A percentile compares a stretch with the other conserved stretches of the same genome.
phyloP scores from a whole-genome alignment of 176 grass and related monocot species.

The Carex parvula region DNA sequence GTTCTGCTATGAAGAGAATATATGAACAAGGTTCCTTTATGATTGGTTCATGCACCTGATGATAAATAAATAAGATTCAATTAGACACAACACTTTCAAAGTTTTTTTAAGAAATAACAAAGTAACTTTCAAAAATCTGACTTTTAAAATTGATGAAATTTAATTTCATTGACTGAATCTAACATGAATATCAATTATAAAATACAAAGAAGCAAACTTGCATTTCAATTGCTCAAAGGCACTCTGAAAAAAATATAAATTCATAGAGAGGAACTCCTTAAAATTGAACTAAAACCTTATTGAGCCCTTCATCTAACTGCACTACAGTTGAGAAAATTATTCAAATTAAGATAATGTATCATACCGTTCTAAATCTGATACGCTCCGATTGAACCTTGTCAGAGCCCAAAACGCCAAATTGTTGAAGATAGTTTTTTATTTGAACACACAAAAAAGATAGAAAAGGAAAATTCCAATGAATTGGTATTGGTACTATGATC shows the following conservation, averaged over 20 bases:
- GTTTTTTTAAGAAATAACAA: not conserved
- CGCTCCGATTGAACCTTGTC: not conserved
- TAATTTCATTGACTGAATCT: not conserved
- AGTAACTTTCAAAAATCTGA: not conserved
- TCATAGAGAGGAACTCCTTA: not conserved
- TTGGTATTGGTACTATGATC: not conserved
- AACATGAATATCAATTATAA: not conserved
- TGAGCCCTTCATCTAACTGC: not conserved
- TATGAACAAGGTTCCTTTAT: constrained; percentile 7
- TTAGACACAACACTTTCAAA: not conserved
- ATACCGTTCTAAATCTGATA: constrained; percentile 12
- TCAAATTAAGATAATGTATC: not conserved
- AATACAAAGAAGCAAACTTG: not conserved
- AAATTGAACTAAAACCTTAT: not conserved
- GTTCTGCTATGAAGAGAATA: not conserved
- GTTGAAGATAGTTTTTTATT: not conserved
- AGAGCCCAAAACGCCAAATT: constrained; percentile 9
- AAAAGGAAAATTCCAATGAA: not conserved
- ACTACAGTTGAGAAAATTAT: constrained; percentile 2
- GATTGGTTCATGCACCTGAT: constrained; percentile 6
- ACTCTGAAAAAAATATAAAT: not conserved
- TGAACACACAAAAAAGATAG: constrained; percentile 11
- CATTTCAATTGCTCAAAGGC: not conserved
- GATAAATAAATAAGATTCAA: not conserved
- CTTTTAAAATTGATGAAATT: not conserved